Percentiles rank a stretch among this genome's conserved stretches.
phyloP scores from a whole-genome alignment of 2,329 filamentous ascomycete species.

The Calonectria naviculata region DNA sequence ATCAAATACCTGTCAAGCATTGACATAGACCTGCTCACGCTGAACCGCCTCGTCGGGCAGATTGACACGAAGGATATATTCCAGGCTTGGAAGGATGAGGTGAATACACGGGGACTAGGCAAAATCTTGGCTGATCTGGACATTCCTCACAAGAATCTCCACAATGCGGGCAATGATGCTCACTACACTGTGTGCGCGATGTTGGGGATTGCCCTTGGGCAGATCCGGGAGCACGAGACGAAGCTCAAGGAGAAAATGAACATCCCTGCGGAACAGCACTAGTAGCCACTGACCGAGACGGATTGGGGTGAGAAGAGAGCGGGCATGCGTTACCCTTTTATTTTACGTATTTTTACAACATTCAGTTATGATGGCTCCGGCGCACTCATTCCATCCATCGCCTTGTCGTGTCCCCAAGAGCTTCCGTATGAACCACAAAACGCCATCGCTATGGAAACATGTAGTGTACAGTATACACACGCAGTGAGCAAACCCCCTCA shows the following conservation, averaged over 20 bases:
- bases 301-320: slow-evolving; percentile 38
- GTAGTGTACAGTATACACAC: slow-evolving; percentile 51
- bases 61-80: slow-evolving; percentile 82
- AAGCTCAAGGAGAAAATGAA: slow-evolving; percentile 20
- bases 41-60: slow-evolving; percentile 67
- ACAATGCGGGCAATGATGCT: slow-evolving; percentile 91
- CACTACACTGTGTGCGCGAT: slow-evolving; percentile 81
- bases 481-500: slow-evolving; percentile 21
- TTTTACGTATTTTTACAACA: slow-evolving; percentile 38
- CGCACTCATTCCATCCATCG: slow-evolving; percentile 33
- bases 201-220: slow-evolving; percentile 58
- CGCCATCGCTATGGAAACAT: slow-evolving; percentile 59
- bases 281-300: background rate
- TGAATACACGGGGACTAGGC: slow-evolving; percentile 66
- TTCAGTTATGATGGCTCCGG: slow-evolving; percentile 31
- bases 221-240: slow-evolving; percentile 33
- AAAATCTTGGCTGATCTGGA: slow-evolving; percentile 72
- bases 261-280: background rate
- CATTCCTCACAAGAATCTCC: slow-evolving; percentile 73
- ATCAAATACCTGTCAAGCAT: slow-evolving; percentile 73
- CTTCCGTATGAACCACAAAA: slow-evolving; percentile 46
- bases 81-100: slow-evolving; percentile 67
- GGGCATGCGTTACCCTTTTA: slow-evolving; percentile 26
- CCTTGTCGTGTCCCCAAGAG: slow-evolving; percentile 26
- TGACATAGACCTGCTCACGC: slow-evolving; percentile 69